Percentiles rank a stretch among this genome's conserved stretches.
phyloP scores from a whole-genome alignment of 345 rosid species.

The Moricandia moricandioides region DNA sequence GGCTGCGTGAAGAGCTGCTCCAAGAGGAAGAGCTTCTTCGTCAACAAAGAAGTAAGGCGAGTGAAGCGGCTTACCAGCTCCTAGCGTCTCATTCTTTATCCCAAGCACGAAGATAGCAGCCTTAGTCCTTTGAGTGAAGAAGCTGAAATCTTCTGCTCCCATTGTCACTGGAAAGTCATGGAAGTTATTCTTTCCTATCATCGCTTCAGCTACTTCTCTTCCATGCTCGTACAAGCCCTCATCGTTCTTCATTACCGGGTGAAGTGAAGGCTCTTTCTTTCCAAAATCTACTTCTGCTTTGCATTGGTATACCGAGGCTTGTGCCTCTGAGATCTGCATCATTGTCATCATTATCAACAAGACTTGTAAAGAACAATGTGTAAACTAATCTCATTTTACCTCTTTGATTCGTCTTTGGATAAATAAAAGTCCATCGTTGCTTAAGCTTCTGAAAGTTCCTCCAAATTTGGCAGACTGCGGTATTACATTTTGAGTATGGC shows the following conservation, averaged over 20 bases:
- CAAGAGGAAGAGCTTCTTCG: slow-evolving; percentile 61
- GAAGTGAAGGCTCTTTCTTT: slow-evolving; percentile 44
- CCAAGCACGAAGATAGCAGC: slow-evolving; percentile 57
- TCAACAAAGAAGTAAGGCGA: slow-evolving; percentile 62
- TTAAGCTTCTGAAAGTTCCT: slow-evolving; percentile 67
- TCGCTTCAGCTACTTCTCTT: slow-evolving; percentile 48
- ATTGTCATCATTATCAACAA: neutral
- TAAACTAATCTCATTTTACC: slow-evolving; percentile 45
- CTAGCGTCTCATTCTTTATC: slow-evolving; percentile 49
- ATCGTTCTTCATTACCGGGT: slow-evolving; percentile 61
- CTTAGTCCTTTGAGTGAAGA: slow-evolving; percentile 56
- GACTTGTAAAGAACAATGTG: neutral
- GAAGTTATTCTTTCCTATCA: slow-evolving; percentile 57
- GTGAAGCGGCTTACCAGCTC: slow-evolving; percentile 52
- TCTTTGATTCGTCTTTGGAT: slow-evolving; percentile 52
- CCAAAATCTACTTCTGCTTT: slow-evolving; percentile 50
- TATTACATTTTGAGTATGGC: slow-evolving; percentile 55
- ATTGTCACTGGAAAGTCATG: slow-evolving; percentile 50
- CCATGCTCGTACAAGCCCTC: slow-evolving; percentile 50
- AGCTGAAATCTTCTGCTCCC: slow-evolving; percentile 76
- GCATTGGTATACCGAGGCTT: slow-evolving; percentile 61
- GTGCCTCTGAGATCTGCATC: slow-evolving; percentile 55
- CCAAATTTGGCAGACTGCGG: slow-evolving; percentile 53
- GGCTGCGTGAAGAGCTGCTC: slow-evolving; percentile 67
- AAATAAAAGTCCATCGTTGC: slow-evolving; percentile 50